Evolutionary conservation across 192 early-diverging fungal species (phyloP).

Genomic region (Obelidium mucronatum): DNA sequence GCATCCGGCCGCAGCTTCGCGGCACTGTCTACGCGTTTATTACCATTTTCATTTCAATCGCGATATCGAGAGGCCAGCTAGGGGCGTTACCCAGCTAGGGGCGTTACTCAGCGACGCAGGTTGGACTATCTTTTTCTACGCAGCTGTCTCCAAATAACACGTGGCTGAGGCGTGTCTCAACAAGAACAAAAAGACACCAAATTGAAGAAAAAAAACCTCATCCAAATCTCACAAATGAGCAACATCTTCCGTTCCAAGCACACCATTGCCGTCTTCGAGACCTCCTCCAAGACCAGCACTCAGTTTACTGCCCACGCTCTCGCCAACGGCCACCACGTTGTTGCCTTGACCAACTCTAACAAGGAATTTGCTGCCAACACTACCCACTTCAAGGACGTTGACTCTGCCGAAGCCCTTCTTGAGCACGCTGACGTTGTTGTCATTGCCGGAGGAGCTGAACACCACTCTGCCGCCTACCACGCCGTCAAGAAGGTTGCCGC

Average conservation of each 20-base stretch:
- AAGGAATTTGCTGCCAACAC: not conserved
- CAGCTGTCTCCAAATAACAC: too few species aligned
- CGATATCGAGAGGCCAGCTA: too few species aligned
- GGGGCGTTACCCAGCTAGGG: too few species aligned
- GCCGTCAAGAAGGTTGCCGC: not conserved
- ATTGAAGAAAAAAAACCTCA: constrained; percentile 6
- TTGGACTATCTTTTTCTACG: too few species aligned
- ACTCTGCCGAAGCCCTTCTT: not conserved
- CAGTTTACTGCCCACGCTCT: constrained; percentile 16
- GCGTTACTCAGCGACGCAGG: too few species aligned
- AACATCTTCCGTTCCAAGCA: constrained; percentile 6
- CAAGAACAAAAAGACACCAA: too few species aligned
- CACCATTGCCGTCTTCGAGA: constrained; percentile 34
- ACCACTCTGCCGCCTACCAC: not conserved
- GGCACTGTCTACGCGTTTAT: too few species aligned
- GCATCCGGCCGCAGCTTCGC: too few species aligned
- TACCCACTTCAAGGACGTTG: constrained; percentile 8
- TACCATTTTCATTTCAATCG: too few species aligned
- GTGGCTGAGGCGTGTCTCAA: too few species aligned
- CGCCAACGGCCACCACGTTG: constrained; percentile 23
- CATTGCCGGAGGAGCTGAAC: constrained; percentile 23
- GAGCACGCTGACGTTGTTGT: constrained; percentile 12
- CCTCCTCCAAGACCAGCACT: not conserved
- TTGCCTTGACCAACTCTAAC: not conserved
- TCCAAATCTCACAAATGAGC: not conserved